These are phyloP conservation scores for Pseudogymnoascus sp. DNA, from an alignment of 2,329 filamentous ascomycete genomes.

Conservation along the genomic window DNA sequence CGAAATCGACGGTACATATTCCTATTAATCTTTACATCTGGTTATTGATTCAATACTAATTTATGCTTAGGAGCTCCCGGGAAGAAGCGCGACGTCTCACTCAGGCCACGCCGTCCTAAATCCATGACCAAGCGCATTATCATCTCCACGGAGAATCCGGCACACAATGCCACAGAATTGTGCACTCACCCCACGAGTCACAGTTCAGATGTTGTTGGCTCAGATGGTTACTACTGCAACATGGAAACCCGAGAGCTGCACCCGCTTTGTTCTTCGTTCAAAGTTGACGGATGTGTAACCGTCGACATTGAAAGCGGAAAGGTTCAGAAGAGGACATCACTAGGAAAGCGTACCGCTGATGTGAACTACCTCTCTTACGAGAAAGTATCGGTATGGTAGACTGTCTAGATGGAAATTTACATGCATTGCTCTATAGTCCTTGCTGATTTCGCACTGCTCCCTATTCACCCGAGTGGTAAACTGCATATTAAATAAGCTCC, in stretches of 20 bases:
- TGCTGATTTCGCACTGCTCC: no score
- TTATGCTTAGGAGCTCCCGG: background rate
- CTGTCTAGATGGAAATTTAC: no score
- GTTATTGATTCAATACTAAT: background rate
- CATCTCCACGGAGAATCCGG: background rate
- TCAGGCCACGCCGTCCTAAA: background rate
- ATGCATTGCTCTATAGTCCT: no score
- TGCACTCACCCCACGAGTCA: background rate
- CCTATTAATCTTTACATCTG: background rate
- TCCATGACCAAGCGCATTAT: background rate
- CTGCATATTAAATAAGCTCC: no score
- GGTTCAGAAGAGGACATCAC: background rate
- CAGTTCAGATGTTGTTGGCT: background rate
- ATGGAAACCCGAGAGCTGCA: background rate
- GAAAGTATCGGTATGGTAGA: background rate
- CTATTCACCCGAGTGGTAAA: no score
- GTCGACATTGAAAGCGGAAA: background rate
- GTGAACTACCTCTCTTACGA: background rate
- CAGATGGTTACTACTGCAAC: constrained; percentile 1
- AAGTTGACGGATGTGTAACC: background rate
- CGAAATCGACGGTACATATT: background rate
- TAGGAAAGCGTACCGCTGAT: background rate
- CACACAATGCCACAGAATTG: background rate
- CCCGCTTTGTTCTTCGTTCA: background rate
- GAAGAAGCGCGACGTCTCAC: background rate